Evolutionary conservation across 31 red algal genomes (phyloP), one percentile per base, ranked within the genome.

Genomic region (Asparagopsis taxiformis): DNA sequence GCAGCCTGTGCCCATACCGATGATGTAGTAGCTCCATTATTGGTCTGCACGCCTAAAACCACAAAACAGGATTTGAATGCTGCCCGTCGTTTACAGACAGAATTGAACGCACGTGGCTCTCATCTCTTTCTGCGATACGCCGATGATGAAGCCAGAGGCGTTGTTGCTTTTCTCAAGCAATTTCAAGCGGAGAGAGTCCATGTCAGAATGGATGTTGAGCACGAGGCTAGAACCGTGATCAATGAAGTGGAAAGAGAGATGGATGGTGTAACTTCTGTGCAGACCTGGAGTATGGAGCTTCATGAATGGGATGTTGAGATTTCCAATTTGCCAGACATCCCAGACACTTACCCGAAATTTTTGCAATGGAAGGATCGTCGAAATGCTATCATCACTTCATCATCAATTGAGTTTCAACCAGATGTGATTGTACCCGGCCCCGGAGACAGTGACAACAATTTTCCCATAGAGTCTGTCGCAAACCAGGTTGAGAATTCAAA

Each of bases 201-300:
- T 21, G 79, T 84, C 15, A 35, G 67, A 10, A 43, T 72, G 67
- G 79, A 84, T 63, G 79, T 66, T 28, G 79, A 84, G 65, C 54
- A 65, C 38, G 79, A 84, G 53, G 67, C 79, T 22, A n/a, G 66
- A 2, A 10, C 16, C 15, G 58, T 84, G 16, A 46, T 84, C 20
- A 34, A 49, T 5, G 56, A 62, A 2, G 79, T 84, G 5, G 57
- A 59, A 25, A 48, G 55, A 25, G 16, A 41, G 39, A 44, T 59
- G 0, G 58, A 72, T 28, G 67, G 55, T 8, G 36, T 53, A 13
- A 30, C 67, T 17, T 8, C 39, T 29, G 68, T 84, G 16, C 19
- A 38, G 6, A 44, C 22, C 24, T 84, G 79, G 79, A 84, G 20
- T 17, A 46, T 55, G 21, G 68, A 59, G 21, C 52, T 84, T 19